Conservation (phyloP, 495 filamentous ascomycete genomes). For the Aspergillus haitiensis region DNA sequence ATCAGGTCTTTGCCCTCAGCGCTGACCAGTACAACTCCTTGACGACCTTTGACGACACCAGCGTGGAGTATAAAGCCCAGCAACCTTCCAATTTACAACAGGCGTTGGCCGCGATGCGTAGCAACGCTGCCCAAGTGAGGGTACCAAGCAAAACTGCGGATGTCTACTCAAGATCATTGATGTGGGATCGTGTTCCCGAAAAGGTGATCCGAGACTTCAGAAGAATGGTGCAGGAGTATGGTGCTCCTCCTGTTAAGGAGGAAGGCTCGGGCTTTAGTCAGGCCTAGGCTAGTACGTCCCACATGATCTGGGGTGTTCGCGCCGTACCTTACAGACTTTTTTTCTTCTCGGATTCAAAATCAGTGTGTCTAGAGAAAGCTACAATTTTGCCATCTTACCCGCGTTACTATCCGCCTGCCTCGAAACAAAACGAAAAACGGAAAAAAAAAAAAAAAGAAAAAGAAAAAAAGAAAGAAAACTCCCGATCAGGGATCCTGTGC, state of each 20-base stretch:
- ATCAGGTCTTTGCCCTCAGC: conserved; percentile 83
- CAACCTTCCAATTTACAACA: conserved; percentile 70
- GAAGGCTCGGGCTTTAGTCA: conserved; percentile 36
- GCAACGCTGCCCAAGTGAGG: conserved; percentile 52
- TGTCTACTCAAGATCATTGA: conserved; percentile 87
- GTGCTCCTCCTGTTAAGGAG: conserved; percentile 39
- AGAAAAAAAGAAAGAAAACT: conserved; percentile 10
- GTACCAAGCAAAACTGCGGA: conserved; percentile 50
- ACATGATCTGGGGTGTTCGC: not conserved
- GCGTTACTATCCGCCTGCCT: conserved; percentile 10
- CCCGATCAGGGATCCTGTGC: conserved; percentile 16
- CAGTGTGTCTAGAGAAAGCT: conserved; percentile 16
- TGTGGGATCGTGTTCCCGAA: conserved; percentile 90
- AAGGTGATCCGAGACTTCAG: conserved; percentile 93
- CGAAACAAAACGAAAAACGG: conserved; percentile 18
- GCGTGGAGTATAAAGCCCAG: conserved; percentile 45
- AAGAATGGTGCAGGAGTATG: conserved; percentile 71
- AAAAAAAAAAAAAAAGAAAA: conserved; percentile 9
- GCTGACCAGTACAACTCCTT: conserved; percentile 87
- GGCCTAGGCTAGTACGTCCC: conserved; percentile 25
- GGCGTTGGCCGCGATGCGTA: conserved; percentile 76
- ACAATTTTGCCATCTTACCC: conserved; percentile 9
- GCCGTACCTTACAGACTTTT: conserved; percentile 5
- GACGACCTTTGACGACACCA: conserved; percentile 55
- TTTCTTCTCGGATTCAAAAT: conserved; percentile 3